Evolutionary conservation across 2,329 filamentous ascomycete species (phyloP), one percentile per base, ranked within the genome.

Genomic region (Elsinoe arachidis): DNA sequence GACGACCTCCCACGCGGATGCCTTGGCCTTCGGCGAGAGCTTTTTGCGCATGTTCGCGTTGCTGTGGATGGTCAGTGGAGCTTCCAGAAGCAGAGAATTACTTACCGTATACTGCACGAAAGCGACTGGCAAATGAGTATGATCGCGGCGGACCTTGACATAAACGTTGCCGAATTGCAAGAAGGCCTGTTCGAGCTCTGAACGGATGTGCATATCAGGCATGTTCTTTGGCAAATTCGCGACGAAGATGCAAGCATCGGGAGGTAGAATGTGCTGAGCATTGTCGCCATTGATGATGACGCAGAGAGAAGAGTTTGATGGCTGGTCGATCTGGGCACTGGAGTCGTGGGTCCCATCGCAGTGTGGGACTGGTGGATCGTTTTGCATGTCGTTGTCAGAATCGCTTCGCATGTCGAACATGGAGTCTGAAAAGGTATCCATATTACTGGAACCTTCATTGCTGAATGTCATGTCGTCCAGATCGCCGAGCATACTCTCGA

Each of bases 101-200:
- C 78, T 73, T 65, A 83, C 82, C 1, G 79, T 83, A 63, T 75
- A 86, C 63, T 86, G 83, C 19, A 77, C 78, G 62, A 86, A 86
- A 0, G 82, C 82, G 64, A 82, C 84, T 0, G 83, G 83, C 79
- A 85, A 84, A 38, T 79, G 73, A 12, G 69, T 69, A 10, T 59
- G 60, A 62, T 85, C 82, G 15, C 83, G 79, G 37, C 81, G 79
- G 59, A 86, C 82, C 72, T 86, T 85, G 61, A 84, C 78, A 60
- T 76, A 85, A 21, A 82, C 79, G 0, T 72, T 73, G 5, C 83
- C 83, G 62, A 73, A 85, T 14, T 72, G 65, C 15, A 73, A 70
- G 66, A 86, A 85, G 15, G 72, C 68, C 5, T 74, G 69, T 2
- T 76, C 80, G 2, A 86, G 75, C 38, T 76, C 78, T 5, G 71